Base-by-base conservation (phyloP, 139 green algal genomes). In the Trebouxia sp. region DNA sequence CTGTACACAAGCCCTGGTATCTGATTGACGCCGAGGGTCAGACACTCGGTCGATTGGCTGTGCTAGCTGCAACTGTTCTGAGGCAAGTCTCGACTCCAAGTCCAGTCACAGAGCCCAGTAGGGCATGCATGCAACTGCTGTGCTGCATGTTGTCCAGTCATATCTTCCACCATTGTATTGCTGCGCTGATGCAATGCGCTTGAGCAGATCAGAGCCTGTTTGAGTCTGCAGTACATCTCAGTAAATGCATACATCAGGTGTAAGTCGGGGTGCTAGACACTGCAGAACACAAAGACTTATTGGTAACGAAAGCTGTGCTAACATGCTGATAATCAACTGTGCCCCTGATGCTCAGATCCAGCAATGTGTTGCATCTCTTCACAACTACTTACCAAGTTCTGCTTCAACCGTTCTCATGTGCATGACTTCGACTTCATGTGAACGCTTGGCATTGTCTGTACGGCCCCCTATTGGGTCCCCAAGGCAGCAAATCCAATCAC, bases 1-100 rank as follows among this genome's bases (percentile, higher is more conserved):
- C 92, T 53, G 80, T 88, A 8, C 87, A 84, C 53, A 99, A 99
- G 90, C 78, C 84, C 30, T 99, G 97, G 97, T 91, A 93, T 75
- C 85, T 99, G 39, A 94, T 99, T 39, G 93, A 99, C 85, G 97
- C 97, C 0, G 90, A 97, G 88, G 94, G 93, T 12, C 91, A 98
- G 85, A 97, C 91, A 0, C 91, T 99, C 39, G 97, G 97, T 37
- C 90, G 97, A 14, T 83, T 99, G 28, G 95, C 97, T 0, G 87
- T 82, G 4, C 84, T 97, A 30, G 96, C 90, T 12, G 95, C 97
- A 41, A 94, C 81, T 42, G 91, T 94, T 85, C 93, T 99, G 78
- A 94, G 82, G 75, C 81, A 39, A 24, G 43, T 12, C 20, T 12
- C 4, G 11, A 22, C 9, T 12, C 2, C 9, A 3, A 50, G 32